Percentiles rank a stretch among this genome's conserved stretches.
Conservation (phyloP, 169 alveolate genomes). For the Babesia divergens region DNA sequence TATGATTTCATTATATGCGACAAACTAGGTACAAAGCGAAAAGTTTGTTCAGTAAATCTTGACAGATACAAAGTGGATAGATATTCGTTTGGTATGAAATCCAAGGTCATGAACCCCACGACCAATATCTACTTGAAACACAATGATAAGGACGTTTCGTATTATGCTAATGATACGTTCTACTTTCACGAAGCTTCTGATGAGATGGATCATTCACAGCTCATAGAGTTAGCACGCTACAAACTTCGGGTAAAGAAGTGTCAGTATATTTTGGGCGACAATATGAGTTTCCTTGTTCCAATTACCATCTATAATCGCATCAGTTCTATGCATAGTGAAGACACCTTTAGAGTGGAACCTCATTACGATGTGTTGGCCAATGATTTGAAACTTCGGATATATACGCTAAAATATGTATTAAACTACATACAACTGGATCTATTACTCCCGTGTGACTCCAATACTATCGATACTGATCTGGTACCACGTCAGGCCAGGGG, state of each 20-base stretch:
- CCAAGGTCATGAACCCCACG: background rate
- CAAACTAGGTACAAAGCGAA: background rate
- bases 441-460: too few species aligned
- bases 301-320: background rate
- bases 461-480: too few species aligned
- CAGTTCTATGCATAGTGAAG: background rate
- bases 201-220: background rate
- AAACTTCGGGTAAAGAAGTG: background rate
- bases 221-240: background rate
- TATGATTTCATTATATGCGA: background rate
- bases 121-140: background rate
- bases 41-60: background rate
- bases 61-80: background rate
- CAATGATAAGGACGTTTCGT: background rate
- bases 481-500: too few species aligned
- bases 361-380: conserved; percentile 1
- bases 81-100: conserved; percentile 14
- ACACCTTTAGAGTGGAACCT: conserved; percentile 5
- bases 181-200: background rate
- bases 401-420: background rate
- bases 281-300: conserved; percentile 30
- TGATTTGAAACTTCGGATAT: background rate
- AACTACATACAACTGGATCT: background rate
- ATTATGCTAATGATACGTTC: background rate
- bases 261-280: conserved; percentile 23